Base-by-base conservation (phyloP, 1,284 basidiomycete genomes). In the Malassezia equina region DNA sequence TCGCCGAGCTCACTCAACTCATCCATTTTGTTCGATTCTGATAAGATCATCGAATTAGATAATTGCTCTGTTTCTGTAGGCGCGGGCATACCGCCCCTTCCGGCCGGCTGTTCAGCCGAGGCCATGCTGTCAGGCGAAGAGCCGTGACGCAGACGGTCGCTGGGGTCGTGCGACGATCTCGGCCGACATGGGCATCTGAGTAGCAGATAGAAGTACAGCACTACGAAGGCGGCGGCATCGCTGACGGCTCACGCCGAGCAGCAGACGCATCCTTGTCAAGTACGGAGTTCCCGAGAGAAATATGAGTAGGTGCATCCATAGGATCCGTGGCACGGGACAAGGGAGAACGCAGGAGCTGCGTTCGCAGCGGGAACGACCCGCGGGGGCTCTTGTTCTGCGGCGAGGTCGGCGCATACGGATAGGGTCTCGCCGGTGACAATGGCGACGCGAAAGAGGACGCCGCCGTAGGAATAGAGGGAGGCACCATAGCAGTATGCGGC, bases 321-420 rank as follows among this genome's bases (percentile, higher is more conserved):
- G n/a, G 15, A 11, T 43, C 46, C 15, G 27, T 33, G 9, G 46
- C 21, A 8, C 13, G 46, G 2, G 46, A 48, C 4, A 48, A 27
- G 13, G 46, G 46, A 2, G 46, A 48, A n/a, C 27, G 12, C 7
- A 27, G 13, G 11, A 24, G 34, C 12, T 36, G 33, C 24, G 32
- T 48, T 39, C 46, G 46, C 31, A 48, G 46, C 7, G 46, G 46
- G 23, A 48, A 48, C 6, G 46, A 34, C 9, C 46, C 46, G 7
- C 32, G 21, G 3, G 46, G 33, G 21, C 46, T 48, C 33, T 23
- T 21, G 19, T 47, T 28, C 24, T 27, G 41, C 13, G 41, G 41
- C 13, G 41, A 43, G 23, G 41, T 27, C 11, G 7, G 41, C 5
- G 5, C 84, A 64, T 78, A 73, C 50, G 73, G 53, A 15, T 61